A percentile compares a stretch with the other conserved stretches of the same genome.
These are phyloP conservation scores for Neurospora sp. DNA, from an alignment of 495 filamentous ascomycete genomes.

Conservation along the genomic window DNA sequence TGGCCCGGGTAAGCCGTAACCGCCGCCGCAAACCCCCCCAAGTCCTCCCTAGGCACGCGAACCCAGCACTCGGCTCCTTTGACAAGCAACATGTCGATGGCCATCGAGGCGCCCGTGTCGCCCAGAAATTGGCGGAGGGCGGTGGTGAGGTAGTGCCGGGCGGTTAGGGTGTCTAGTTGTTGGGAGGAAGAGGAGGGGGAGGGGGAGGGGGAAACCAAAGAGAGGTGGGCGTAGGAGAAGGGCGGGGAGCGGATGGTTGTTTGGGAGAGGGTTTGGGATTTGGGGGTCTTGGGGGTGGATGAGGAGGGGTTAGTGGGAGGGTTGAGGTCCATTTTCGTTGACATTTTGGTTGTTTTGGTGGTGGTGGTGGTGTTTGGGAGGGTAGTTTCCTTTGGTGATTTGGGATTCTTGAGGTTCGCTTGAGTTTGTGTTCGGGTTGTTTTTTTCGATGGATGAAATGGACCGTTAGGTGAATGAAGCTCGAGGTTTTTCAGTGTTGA, in stretches of 20 bases:
- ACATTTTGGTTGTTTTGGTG: not conserved
- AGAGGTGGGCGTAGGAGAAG: slow-evolving; percentile 34
- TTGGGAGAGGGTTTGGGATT: slow-evolving; percentile 14
- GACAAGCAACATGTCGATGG: slow-evolving; percentile 70
- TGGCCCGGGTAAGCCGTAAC: slow-evolving; percentile 58
- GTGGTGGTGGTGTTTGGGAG: not conserved
- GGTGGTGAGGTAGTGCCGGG: slow-evolving; percentile 59
- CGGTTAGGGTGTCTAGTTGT: slow-evolving; percentile 62
- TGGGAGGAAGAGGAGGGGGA: slow-evolving; percentile 1
- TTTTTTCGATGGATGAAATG: not conserved
- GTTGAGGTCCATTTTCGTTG: slow-evolving; percentile 10
- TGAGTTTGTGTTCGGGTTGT: no score
- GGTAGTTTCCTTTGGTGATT: no score
- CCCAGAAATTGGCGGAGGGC: slow-evolving; percentile 77
- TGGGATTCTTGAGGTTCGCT: not conserved
- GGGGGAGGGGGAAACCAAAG: slow-evolving; percentile 10
- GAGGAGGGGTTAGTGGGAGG: not conserved
- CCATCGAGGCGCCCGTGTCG: slow-evolving; percentile 60
- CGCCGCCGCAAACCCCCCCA: slow-evolving; percentile 45
- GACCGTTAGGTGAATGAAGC: not conserved
- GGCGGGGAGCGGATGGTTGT: slow-evolving; percentile 26
- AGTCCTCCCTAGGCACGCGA: slow-evolving; percentile 62
- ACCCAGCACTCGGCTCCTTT: slow-evolving; percentile 54
- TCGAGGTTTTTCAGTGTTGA: not conserved
- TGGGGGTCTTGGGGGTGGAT: not conserved